Base-by-base conservation (phyloP, 2,329 filamentous ascomycete species). In the Talaromyces sp. region DNA sequence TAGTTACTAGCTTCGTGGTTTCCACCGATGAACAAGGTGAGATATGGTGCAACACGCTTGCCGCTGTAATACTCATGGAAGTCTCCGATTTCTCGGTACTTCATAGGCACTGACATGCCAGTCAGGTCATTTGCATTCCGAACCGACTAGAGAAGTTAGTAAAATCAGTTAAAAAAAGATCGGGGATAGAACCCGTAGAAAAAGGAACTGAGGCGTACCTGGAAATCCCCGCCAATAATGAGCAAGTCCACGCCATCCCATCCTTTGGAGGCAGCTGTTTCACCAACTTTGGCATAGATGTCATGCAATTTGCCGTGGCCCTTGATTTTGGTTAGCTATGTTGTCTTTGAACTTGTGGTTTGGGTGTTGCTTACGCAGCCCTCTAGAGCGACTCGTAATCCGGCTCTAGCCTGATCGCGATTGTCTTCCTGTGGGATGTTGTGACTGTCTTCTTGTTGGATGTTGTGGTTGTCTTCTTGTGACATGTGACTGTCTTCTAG, bases 151-250 rank as follows among this genome's bases (percentile, higher is more conserved):
- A 66, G n/a, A 55, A 28, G 42, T 64, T 57, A 66, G 56, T 28
- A 17, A 49, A 13, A 53, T n/a, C 2, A 52, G 11, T 8, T 52
- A 15, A 15, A 15, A 39, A n/a, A n/a, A 39, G 4, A n/a, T 39
- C 6, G n/a, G 36, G 8, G 36, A 39, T n/a, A 32, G 25, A 51
- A 42, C 36, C 17, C 27, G 19, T 17, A 32, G 53, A 19, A 4
- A 52, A 17, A 30, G 11, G 65, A 89, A 89, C 81, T 97, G 91
- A 4, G 44, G 44, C 72, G 36, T 77, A 89, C 89, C 81, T 97
- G 92, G 67, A 99, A 99, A 73, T 99, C 95, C 30, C 95, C 95
- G 60, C 93, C 92, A 69, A 99, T 96, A 70, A 99, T 96, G 67
- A 99, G 79, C 11, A 97, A 78, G 73, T 99, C 95, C 32, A 98